Percentiles rank a stretch among this genome's conserved stretches.
phyloP scores from a whole-genome alignment of 148 eudicot genomes.

The Fagopyrum tataricum region DNA sequence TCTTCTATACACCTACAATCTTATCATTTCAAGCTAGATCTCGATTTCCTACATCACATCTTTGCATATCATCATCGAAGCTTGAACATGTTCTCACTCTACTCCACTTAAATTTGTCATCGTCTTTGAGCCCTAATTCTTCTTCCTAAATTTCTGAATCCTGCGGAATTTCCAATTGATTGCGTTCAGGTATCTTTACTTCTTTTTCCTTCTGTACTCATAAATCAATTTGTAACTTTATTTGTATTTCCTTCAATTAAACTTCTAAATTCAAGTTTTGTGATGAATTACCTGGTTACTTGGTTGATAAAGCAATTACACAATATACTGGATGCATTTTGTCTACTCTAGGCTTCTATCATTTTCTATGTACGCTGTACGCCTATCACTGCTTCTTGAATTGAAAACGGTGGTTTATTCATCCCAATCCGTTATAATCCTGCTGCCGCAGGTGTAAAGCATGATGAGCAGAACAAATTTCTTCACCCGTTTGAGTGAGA shows the following conservation, averaged over 20 bases:
- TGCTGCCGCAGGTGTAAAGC: background rate
- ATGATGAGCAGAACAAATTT: background rate
- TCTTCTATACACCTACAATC: conserved; percentile 1
- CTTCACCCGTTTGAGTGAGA: background rate
- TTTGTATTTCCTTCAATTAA: background rate
- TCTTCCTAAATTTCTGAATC: background rate
- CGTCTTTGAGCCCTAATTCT: conserved; percentile 1
- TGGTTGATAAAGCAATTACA: background rate
- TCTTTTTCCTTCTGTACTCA: background rate
- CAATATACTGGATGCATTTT: background rate
- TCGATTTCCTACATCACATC: background rate
- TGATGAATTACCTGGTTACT: background rate
- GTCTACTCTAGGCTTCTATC: background rate
- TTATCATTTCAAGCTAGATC: background rate
- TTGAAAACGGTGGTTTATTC: background rate
- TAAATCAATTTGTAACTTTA: background rate
- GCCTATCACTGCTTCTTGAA: background rate
- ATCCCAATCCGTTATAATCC: background rate
- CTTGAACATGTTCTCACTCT: background rate
- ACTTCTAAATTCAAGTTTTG: background rate
- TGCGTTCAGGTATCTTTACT: background rate
- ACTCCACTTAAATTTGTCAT: background rate
- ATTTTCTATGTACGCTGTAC: background rate
- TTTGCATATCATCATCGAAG: background rate
- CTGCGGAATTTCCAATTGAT: conserved; percentile 1